These are phyloP conservation scores for Trichoderma asperelloides DNA, from an alignment of 495 filamentous ascomycete species.

Conservation along the genomic window DNA sequence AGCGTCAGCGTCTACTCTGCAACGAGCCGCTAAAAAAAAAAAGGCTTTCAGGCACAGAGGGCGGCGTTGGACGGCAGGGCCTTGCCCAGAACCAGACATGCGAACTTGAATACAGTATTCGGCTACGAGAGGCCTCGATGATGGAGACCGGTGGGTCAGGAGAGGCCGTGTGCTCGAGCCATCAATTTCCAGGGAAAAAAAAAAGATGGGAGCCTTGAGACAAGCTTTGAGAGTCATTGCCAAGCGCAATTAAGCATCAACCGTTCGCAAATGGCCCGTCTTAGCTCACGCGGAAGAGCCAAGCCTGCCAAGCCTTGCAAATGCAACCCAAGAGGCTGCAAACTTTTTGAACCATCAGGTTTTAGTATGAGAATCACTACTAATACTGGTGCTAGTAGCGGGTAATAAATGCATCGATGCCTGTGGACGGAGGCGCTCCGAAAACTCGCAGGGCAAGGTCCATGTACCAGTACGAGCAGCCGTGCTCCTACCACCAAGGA, in stretches of 20 bases:
- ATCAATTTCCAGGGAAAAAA: too few relatives aligned
- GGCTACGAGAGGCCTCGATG: neutral
- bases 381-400: neutral
- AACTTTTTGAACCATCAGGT: neutral
- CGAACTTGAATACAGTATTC: neutral
- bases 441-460: too few relatives aligned
- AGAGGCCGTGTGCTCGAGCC: neutral
- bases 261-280: neutral
- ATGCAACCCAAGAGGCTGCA: neutral
- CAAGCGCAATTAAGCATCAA: neutral
- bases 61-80: neutral
- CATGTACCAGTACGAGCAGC: too few relatives aligned
- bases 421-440: neutral
- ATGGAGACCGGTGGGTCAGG: neutral
- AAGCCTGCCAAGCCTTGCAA: neutral
- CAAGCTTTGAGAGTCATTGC: neutral
- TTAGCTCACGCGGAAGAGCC: neutral
- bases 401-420: neutral
- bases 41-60: neutral
- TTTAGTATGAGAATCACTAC: neutral
- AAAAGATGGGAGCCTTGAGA: neutral
- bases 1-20: slow-evolving; percentile 1
- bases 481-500: neutral
- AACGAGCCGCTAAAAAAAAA: neutral
- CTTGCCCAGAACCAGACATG: neutral